phyloP scores from a whole-genome alignment of 352 stramenopile genomes.

The Phytophthora pini region DNA sequence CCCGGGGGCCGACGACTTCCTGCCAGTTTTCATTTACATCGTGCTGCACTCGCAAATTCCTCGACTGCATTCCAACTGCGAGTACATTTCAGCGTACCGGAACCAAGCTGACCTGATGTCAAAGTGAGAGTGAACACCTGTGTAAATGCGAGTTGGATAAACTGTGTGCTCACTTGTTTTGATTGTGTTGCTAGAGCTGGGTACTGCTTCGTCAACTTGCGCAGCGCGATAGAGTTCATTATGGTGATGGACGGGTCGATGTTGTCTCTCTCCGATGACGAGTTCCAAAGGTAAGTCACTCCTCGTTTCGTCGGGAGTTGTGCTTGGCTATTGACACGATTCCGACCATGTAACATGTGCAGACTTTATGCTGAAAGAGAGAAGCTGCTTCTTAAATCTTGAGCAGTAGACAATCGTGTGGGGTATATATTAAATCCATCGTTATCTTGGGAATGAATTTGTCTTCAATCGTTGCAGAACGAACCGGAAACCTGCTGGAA shows the following conservation, averaged over 20 bases:
- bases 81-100: slow-evolving; percentile 91
- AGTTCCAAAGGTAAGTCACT: slow-evolving; percentile 70
- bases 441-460: slow-evolving; percentile 3
- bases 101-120: slow-evolving; percentile 92
- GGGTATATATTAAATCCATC: slow-evolving; percentile 25
- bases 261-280: slow-evolving; percentile 79
- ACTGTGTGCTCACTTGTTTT: slow-evolving; percentile 8
- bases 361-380: slow-evolving; percentile 55
- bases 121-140: slow-evolving; percentile 55
- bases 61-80: slow-evolving; percentile 88
- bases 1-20: slow-evolving; percentile 89
- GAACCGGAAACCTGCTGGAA: too few species aligned
- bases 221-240: slow-evolving; percentile 92
- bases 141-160: background rate
- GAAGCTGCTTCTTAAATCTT: slow-evolving; percentile 31
- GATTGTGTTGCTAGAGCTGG: slow-evolving; percentile 57
- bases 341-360: background rate
- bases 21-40: slow-evolving; percentile 94
- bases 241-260: slow-evolving; percentile 84
- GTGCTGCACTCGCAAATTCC: slow-evolving; percentile 91
- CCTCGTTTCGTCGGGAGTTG: too few species aligned
- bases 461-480: too few species aligned
- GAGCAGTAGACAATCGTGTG: slow-evolving; percentile 13
- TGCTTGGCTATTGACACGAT: background rate
- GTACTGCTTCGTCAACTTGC: slow-evolving; percentile 94